Evolutionary conservation across 306 rosid genomes (phyloP), one percentile per base, ranked within the genome.

Genomic region (Dryas drummondii): DNA sequence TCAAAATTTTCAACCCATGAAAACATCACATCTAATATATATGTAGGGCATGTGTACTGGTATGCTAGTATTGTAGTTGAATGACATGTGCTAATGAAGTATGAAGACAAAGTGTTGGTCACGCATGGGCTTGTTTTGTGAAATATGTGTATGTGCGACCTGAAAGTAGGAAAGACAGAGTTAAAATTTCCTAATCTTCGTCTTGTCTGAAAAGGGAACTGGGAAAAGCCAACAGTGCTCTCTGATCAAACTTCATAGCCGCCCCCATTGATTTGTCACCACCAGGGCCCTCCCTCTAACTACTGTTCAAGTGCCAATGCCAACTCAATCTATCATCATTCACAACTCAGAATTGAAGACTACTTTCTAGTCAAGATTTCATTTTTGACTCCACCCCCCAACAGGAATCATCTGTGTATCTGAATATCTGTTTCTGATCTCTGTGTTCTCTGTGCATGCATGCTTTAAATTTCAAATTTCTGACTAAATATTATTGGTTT

Each of bases 211-310:
- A 60, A 59, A 59, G 45, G 75, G 14, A 59, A 48, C 49, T 16
- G 68, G 13, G 77, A 37, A 73, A 46, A 59, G 68, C 58, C 32
- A 57, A 26, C 46, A 26, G 57, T 59, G 68, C 37, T 41, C 11
- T 27, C 68, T 73, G 57, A 47, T 58, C 77, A 72, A 66, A 72
- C 67, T 57, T 72, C 56, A 57, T 72, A 22, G 76, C 68, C 76
- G 48, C 76, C 68, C 63, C 32, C 49, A 46, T 73, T 59, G 76
- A 58, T 47, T 17, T 73, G 68, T 73, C 76, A 63, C 68, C 6
- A 46, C 15, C 49, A 17, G 12, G 49, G 9, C 8, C 46, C 45
- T 16, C 66, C 6, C 26, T 40, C 68, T 45, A 15, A 22, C 37
- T 47, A 59, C 68, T 59, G 58, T 47, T 73, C 76, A 72, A 45